A percentile compares a stretch with the other conserved stretches of the same genome.
Evolutionary conservation across 805 yeast genomes (phyloP).

Genomic region (Candida suzukii): DNA sequence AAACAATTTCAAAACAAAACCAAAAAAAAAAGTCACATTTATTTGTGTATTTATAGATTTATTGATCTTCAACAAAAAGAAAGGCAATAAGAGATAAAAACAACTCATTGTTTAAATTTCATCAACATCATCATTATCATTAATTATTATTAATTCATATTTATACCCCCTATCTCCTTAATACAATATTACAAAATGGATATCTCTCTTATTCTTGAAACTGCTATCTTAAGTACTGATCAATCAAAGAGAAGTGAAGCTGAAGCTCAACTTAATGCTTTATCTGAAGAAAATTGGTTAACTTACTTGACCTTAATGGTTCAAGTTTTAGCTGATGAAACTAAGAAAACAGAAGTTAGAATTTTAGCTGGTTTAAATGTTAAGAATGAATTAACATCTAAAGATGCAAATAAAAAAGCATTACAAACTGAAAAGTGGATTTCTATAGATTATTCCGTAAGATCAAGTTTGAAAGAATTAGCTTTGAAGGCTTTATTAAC

Average conservation of each 20-base stretch:
- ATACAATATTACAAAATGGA: constrained; percentile 33
- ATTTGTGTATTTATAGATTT: too few relatives aligned
- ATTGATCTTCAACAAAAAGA: too few relatives aligned
- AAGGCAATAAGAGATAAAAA: too few relatives aligned
- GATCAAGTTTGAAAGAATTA: constrained; percentile 56
- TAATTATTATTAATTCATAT: too few relatives aligned
- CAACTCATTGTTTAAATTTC: too few relatives aligned
- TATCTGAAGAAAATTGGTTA: constrained; percentile 71
- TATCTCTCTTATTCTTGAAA: constrained; percentile 66
- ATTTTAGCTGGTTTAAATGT: constrained; percentile 85
- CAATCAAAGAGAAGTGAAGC: constrained; percentile 66
- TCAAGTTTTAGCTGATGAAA: constrained; percentile 60
- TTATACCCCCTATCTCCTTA: too few relatives aligned
- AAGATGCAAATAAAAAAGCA: constrained; percentile 53
- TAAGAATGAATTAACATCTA: constrained; percentile 84
- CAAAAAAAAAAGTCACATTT: too few relatives aligned
- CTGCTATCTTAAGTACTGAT: constrained; percentile 67
- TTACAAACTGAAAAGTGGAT: constrained; percentile 74
- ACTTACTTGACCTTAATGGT: constrained; percentile 66
- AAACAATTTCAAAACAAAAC: too few relatives aligned
- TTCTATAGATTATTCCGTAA: constrained; percentile 44
- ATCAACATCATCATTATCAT: too few relatives aligned
- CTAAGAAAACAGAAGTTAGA: constrained; percentile 69
- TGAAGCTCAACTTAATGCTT: constrained; percentile 63
- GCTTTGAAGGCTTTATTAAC: constrained; percentile 60